Evolutionary conservation across 2,329 filamentous ascomycete species (phyloP), one percentile per base, ranked within the genome.

Genomic region (Botryosphaeria dothidea): DNA sequence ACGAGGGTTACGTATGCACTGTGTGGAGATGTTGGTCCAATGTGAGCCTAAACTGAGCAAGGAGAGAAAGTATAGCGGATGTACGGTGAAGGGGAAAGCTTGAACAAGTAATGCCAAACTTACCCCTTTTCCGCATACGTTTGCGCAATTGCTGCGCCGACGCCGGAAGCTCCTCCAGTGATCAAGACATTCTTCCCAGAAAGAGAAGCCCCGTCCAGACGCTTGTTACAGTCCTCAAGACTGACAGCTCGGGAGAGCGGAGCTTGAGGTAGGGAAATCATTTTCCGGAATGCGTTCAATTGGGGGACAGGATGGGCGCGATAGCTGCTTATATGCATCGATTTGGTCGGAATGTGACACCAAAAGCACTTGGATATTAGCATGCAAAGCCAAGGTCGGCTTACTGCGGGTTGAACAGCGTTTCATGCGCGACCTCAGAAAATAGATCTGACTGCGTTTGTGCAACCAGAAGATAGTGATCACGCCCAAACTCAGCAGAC

Each of bases 1-100:
- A 69, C 68, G 13, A 74, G 68, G 4, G 71, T 74, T 21, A 74
- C 70, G 15, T 70, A 45, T 23, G 70, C 71, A 9, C 72, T 66
- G 7, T 3, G 11, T 23, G 2, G 15, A 11, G 3, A 23, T 15
- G 6, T 8, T n/a, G n/a, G n/a, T n/a, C n/a, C n/a, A n/a, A 7
- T 2, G 23, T 65, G 25, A 60, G 56, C 15, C 1, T 2, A 8
- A 51, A 5, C 15, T 3, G n/a, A 4, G 9, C 4, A 27, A 15
- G 9, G 6, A 23, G 8, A 9, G 4, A 19, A 27, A n/a, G 0
- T 3, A 29, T n/a, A n/a, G n/a, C n/a, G n/a, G n/a, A n/a, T n/a
- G n/a, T n/a, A n/a, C n/a, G n/a, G n/a, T n/a, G n/a, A n/a, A n/a
- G n/a, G n/a, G n/a, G n/a, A n/a, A n/a, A n/a, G n/a, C n/a, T n/a